These are phyloP conservation scores for Tolypocladium amazonense DNA, from an alignment of 2,329 filamentous ascomycete genomes.

Conservation along the genomic window DNA sequence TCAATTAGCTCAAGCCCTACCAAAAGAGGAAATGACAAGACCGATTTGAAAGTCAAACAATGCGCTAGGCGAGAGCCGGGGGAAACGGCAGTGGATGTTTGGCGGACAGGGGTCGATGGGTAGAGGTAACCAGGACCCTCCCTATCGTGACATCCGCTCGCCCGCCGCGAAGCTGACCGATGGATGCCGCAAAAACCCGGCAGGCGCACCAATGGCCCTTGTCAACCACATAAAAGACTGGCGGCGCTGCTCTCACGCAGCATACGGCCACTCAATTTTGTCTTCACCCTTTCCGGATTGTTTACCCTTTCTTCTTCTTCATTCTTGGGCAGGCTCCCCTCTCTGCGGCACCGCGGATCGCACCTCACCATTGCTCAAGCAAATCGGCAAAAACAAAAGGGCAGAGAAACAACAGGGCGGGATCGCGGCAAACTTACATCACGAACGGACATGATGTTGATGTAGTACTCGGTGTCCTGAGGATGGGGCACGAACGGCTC, in stretches of 20 bases:
- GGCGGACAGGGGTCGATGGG: slow-evolving; percentile 1
- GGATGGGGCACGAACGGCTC: slow-evolving; percentile 98
- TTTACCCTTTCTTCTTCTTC: neutral
- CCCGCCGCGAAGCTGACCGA: slow-evolving; percentile 9
- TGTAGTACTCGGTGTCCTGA: slow-evolving; percentile 95
- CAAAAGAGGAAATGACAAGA: neutral
- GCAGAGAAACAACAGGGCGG: neutral
- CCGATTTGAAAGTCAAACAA: neutral
- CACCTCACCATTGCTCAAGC: neutral
- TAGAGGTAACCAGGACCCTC: slow-evolving; percentile 8
- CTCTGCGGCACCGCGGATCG: neutral
- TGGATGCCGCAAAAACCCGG: slow-evolving; percentile 1
- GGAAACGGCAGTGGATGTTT: neutral
- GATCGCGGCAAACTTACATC: slow-evolving; percentile 61
- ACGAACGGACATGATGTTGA: slow-evolving; percentile 99
- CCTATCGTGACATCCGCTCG: slow-evolving; percentile 28
- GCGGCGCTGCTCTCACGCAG: slow-evolving; percentile 1
- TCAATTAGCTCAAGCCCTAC: slow-evolving; percentile 10
- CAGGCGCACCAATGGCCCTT: neutral
- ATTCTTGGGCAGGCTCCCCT: neutral
- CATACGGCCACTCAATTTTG: neutral
- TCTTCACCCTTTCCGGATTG: neutral
- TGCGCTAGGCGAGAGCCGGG: neutral
- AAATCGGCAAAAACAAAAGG: slow-evolving; percentile 9
- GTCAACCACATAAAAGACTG: slow-evolving; percentile 6